Base-by-base conservation (phyloP, 192 early-diverging fungal species). In the Entophlyctis helioformis region DNA sequence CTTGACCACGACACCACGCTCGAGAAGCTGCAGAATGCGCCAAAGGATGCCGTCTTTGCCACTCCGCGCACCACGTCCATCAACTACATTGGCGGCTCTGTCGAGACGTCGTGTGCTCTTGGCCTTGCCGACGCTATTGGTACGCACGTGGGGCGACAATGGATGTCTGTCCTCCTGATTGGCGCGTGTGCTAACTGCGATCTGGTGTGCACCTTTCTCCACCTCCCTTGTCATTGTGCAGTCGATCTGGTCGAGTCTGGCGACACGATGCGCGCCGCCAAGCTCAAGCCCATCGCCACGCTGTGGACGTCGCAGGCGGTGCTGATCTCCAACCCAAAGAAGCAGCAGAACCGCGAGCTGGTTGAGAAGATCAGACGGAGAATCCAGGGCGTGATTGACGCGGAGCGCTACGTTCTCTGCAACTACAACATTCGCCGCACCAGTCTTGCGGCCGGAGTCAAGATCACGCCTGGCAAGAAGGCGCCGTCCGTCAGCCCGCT, bases 201-300 rank as follows among this genome's bases (percentile, higher is more conserved):
- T n/a, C n/a, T n/a, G n/a, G n/a, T n/a, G n/a, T n/a, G n/a, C n/a
- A n/a, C n/a, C n/a, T n/a, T n/a, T n/a, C n/a, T n/a, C n/a, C n/a
- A n/a, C n/a, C n/a, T n/a, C n/a, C n/a, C n/a, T n/a, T n/a, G n/a
- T n/a, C n/a, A n/a, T n/a, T 7, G 24, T 22, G 7, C 48, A 60
- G 44, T 81, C 16, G 72, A 72, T 60, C 48, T 76, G 25, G 75
- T 84, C 36, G 93, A 96, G 69, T 89, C 87, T 18, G 95, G 95
- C 48, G 93, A 98, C 46, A 98, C 95, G n/a, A 98, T 98, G 95
- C 79, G 89, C 36, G 95, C 90, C 18, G 95, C 95, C 15, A 91
- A 91, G n/a, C 75, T 98, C 18, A 83, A 88, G 57, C 78, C 83
- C 39, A 91, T 98, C 34, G 74, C 74, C 33, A 91, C 85, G 8